A percentile compares a stretch with the other conserved stretches of the same genome.
Conservation (phyloP, 257 asterid genomes). For the Striga asiatica region DNA sequence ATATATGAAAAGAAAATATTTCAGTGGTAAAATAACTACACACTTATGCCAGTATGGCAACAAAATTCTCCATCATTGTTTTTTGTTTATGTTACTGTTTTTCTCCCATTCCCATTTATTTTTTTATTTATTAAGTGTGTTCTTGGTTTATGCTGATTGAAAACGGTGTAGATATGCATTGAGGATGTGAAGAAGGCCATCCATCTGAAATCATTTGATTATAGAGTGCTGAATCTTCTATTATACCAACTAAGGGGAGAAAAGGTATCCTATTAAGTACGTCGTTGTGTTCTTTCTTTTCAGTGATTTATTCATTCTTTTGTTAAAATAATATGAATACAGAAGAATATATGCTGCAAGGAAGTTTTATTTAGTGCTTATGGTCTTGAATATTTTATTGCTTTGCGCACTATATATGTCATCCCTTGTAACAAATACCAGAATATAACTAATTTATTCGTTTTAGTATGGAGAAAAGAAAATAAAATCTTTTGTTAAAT, state of each 20-base stretch:
- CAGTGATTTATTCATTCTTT: not conserved
- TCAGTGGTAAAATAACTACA: not conserved
- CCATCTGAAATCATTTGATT: constrained; percentile 85
- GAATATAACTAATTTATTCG: too few species aligned
- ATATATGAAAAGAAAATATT: not conserved
- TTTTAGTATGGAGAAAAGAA: too few species aligned
- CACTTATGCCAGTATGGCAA: not conserved
- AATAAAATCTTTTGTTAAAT: not conserved
- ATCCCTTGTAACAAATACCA: not conserved
- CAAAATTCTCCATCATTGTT: not conserved
- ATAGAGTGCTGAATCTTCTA: constrained; percentile 78
- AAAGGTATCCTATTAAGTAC: constrained; percentile 35
- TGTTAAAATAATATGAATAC: too few species aligned
- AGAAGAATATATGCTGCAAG: too few species aligned
- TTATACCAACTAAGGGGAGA: constrained; percentile 64
- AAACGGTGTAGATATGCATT: constrained; percentile 43
- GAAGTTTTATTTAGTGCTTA: not conserved
- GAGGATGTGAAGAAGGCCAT: constrained; percentile 70
- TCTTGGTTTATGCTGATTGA: constrained; percentile 20
- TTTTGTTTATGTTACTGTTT: too few species aligned
- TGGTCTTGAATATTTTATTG: not conserved
- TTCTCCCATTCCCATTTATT: too few species aligned
- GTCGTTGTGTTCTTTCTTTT: constrained; percentile 3
- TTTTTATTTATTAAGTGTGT: not conserved
- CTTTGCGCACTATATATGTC: not conserved